Percentiles rank a stretch among this genome's conserved stretches.
These are phyloP conservation scores for Paracorniculantispora psalliotae DNA, from an alignment of 2,329 filamentous ascomycete genomes.

Conservation along the genomic window DNA sequence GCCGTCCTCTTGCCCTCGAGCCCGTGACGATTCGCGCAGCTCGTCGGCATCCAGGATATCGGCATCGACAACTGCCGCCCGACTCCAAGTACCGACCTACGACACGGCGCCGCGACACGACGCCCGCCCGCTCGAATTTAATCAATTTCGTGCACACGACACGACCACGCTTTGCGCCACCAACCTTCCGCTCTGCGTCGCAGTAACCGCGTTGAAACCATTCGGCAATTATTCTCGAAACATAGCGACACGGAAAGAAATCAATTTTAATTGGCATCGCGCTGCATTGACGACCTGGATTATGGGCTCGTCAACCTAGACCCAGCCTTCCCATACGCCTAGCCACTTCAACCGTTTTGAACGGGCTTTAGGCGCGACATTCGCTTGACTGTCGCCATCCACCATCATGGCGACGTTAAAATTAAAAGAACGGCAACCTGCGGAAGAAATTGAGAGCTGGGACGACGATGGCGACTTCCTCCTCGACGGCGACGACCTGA, in stretches of 20 bases:
- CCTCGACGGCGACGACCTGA: slow-evolving; percentile 63
- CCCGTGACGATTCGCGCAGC: slow-evolving; percentile 9
- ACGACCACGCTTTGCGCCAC: not conserved
- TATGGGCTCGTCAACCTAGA: slow-evolving; percentile 11
- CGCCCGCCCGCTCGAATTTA: not conserved
- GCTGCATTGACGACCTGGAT: slow-evolving; percentile 8
- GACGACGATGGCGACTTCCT: slow-evolving; percentile 68
- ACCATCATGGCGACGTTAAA: slow-evolving; percentile 49
- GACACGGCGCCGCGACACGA: not conserved
- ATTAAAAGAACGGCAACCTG: slow-evolving; percentile 48
- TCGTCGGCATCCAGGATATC: slow-evolving; percentile 2
- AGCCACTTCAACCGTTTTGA: slow-evolving; percentile 8
- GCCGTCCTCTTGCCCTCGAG: slow-evolving; percentile 3
- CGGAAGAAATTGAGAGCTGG: slow-evolving; percentile 67
- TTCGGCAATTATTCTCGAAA: not conserved
- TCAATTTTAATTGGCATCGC: not conserved
- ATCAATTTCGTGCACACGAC: slow-evolving; percentile 3
- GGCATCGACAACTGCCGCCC: not conserved
- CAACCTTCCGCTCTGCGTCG: not conserved
- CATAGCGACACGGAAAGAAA: not conserved
- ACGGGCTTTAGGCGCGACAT: slow-evolving; percentile 5
- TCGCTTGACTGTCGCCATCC: slow-evolving; percentile 1
- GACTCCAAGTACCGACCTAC: not conserved
- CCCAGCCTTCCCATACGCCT: slow-evolving; percentile 5
- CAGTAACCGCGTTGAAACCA: not conserved